Percentiles rank a stretch among this genome's conserved stretches.
These are phyloP conservation scores for Blastobotrys aristatus DNA, from an alignment of 1,139 yeast genomes.

Conservation along the genomic window DNA sequence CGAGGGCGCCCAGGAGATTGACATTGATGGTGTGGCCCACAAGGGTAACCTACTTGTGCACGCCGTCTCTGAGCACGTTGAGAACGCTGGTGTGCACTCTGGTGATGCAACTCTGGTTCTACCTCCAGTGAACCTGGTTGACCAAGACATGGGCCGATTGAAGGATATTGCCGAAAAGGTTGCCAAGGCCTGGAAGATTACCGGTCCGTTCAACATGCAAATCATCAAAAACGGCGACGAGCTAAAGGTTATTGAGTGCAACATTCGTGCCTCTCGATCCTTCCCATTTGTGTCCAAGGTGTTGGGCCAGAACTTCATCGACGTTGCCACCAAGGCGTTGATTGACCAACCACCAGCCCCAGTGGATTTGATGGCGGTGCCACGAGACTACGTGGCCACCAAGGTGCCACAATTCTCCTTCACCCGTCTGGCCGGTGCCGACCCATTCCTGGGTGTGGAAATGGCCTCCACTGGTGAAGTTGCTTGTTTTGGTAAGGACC, in stretches of 20 bases:
- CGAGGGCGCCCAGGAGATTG: slow-evolving; percentile 94
- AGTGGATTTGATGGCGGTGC: slow-evolving; percentile 79
- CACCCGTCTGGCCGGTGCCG: slow-evolving; percentile 98
- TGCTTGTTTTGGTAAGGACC: slow-evolving; percentile 87
- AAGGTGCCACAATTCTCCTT: slow-evolving; percentile 98
- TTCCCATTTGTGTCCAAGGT: slow-evolving; percentile 99
- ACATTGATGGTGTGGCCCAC: slow-evolving; percentile 92
- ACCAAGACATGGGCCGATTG: slow-evolving; percentile 82
- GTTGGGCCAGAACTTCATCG: slow-evolving; percentile 87
- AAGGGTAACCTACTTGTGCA: slow-evolving; percentile 86
- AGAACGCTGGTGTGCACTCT: slow-evolving; percentile 97
- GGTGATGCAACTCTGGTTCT: slow-evolving; percentile 96
- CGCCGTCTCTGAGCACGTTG: slow-evolving; percentile 96
- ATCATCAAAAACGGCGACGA: slow-evolving; percentile 82
- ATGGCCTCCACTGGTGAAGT: slow-evolving; percentile 99
- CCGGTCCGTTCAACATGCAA: slow-evolving; percentile 99
- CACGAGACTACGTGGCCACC: slow-evolving; percentile 85
- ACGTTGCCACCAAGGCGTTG: slow-evolving; percentile 85
- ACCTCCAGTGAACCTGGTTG: slow-evolving; percentile 85
- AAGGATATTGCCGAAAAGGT: slow-evolving; percentile 94
- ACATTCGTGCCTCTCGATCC: slow-evolving; percentile 96
- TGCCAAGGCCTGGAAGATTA: slow-evolving; percentile 89
- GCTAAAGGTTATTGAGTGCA: slow-evolving; percentile 95
- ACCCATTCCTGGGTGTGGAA: slow-evolving; percentile 97
- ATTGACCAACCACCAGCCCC: slow-evolving; percentile 80